phyloP scores from a whole-genome alignment of 805 yeast genomes.

The Pichia californica region DNA sequence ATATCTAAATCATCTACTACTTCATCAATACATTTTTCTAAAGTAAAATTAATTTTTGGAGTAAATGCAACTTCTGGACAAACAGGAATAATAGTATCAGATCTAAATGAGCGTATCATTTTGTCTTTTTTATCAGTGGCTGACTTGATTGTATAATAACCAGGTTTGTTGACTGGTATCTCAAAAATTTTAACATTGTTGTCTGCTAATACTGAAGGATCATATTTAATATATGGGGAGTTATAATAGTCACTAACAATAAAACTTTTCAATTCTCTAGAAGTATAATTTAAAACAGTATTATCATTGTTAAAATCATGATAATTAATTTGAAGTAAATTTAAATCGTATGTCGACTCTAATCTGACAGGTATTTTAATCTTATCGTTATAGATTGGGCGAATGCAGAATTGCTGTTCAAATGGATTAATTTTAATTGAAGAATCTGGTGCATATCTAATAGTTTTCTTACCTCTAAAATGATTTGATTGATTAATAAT shows the following conservation, averaged over 20 bases:
- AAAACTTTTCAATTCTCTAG: slow-evolving; percentile 43
- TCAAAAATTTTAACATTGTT: slow-evolving; percentile 51
- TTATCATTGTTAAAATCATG: slow-evolving; percentile 49
- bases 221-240: slow-evolving; percentile 16
- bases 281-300: slow-evolving; percentile 46
- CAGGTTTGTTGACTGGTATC: slow-evolving; percentile 62
- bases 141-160: slow-evolving; percentile 63
- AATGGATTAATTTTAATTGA: slow-evolving; percentile 80
- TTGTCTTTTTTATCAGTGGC: slow-evolving; percentile 57
- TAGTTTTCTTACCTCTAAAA: slow-evolving; percentile 79
- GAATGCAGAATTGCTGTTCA: slow-evolving; percentile 57
- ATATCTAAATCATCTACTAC: slow-evolving; percentile 32
- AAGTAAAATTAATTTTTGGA: slow-evolving; percentile 19
- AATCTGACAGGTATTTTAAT: slow-evolving; percentile 64
- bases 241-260: slow-evolving; percentile 20
- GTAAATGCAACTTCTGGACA: slow-evolving; percentile 70
- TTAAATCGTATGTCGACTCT: slow-evolving; percentile 73
- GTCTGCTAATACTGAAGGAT: slow-evolving; percentile 18
- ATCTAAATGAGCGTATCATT: slow-evolving; percentile 51
- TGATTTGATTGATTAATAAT: slow-evolving; percentile 48
- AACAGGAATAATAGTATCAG: slow-evolving; percentile 58
- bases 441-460: slow-evolving; percentile 86
- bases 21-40: slow-evolving; percentile 63
- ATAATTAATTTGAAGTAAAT: slow-evolving; percentile 56
- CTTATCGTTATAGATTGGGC: slow-evolving; percentile 26